phyloP scores from a whole-genome alignment of 495 filamentous ascomycete species.

The Penicillium samsonianum region DNA sequence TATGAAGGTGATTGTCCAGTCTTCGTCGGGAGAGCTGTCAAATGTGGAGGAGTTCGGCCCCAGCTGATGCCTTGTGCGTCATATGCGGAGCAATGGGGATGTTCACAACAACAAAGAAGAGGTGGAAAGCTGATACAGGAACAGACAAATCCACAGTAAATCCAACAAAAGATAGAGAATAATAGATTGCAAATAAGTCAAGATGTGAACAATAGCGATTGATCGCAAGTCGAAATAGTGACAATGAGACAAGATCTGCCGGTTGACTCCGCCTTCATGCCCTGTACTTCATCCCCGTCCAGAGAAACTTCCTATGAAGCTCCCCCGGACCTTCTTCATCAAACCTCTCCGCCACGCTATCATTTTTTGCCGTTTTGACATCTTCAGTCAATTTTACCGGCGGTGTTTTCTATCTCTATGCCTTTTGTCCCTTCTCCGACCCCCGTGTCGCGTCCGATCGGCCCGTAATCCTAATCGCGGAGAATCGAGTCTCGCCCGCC shows the following conservation, averaged over 20 bases:
- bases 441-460: constrained; percentile 32
- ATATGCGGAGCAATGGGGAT: constrained; percentile 26
- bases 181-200: constrained; percentile 2
- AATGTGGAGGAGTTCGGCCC: constrained; percentile 24
- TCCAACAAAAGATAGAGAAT: background rate
- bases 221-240: constrained; percentile 6
- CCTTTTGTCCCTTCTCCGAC: constrained; percentile 36
- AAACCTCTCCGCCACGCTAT: constrained; percentile 38
- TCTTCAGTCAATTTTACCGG: constrained; percentile 26
- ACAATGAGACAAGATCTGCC: constrained; percentile 35
- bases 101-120: constrained; percentile 2
- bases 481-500: constrained; percentile 52
- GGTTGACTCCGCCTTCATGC: constrained; percentile 36
- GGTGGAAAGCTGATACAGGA: no score
- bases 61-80: constrained; percentile 32
- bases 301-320: constrained; percentile 43
- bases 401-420: constrained; percentile 32
- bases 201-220: constrained; percentile 3
- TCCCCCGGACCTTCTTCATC: constrained; percentile 41
- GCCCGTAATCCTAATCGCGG: constrained; percentile 46
- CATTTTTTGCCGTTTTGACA: constrained; percentile 36
- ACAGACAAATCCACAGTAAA: background rate
- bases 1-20: background rate
- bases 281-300: constrained; percentile 46
- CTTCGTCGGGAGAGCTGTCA: constrained; percentile 8